Base-by-base conservation (phyloP, 2,329 filamentous ascomycete genomes). In the Venturia asperata region DNA sequence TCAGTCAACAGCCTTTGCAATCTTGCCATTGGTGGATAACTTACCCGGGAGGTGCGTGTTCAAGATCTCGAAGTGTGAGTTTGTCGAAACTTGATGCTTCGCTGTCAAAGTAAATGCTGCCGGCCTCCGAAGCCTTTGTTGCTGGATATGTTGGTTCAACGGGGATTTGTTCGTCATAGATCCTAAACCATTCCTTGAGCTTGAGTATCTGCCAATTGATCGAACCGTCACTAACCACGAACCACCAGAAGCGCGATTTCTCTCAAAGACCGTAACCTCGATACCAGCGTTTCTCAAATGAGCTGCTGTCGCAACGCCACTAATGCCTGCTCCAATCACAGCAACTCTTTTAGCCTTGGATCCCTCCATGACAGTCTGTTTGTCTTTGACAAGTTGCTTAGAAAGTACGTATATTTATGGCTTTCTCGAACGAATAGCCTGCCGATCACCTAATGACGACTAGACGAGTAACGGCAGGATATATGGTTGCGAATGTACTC, bases 201-300 rank as follows among this genome's bases (percentile, higher is more conserved):
- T 42, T 49, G 37, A 43, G n/a, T 21, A 39, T n/a, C 3, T 41
- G 9, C 30, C 39, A 5, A 42, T 17, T 67, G 24, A 17, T 39
- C 52, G 63, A 19, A 17, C 11, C 43, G 15, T 17, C 10, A 69
- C 77, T 62, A 74, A 83, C 83, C 84, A 86, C 37, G 84, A 78
- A 17, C 84, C 83, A 1, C 84, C 83, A n/a, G 79, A 76, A 19
- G 74, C 77, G 64, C 75, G 74, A 5, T 77, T 80, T 64, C 84
- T 76, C 67, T 86, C 83, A 67, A 82, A 85, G 0, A 86, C 78
- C 0, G 77, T 80, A 1, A 84, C 80, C 10, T 83, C 75, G 10
- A 76, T n/a, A 2, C 71, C 71, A 65, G 74, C 72, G 17, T 68
- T 73, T 42, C 69, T 71, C 11, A 76, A 66, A 67, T 76, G 74